phyloP scores from a whole-genome alignment of 768 basidiomycete genomes.

The Russula olivacea region DNA sequence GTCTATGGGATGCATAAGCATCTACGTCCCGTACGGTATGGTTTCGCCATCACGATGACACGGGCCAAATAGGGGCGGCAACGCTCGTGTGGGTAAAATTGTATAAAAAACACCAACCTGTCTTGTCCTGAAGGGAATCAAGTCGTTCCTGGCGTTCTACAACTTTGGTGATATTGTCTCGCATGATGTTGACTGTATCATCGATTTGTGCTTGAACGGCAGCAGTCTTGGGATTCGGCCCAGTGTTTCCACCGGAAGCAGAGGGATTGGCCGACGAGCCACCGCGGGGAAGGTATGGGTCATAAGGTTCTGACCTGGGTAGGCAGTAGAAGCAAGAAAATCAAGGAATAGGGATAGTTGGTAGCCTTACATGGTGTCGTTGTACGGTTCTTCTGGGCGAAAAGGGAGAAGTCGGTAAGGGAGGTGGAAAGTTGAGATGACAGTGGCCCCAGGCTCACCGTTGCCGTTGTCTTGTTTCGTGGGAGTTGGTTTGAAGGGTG shows the following conservation, averaged over 20 bases:
- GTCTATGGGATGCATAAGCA: conserved; percentile 44
- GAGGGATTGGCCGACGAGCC: conserved; percentile 53
- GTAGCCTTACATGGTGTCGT: conserved; percentile 21
- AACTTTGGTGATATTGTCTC: conserved; percentile 94
- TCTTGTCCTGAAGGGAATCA: conserved; percentile 96
- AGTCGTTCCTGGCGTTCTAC: conserved; percentile 92
- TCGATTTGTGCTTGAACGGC: conserved; percentile 97
- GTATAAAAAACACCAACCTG: conserved; percentile 56
- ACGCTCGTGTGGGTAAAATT: not conserved
- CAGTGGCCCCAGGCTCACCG: conserved; percentile 20
- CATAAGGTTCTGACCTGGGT: conserved; percentile 93
- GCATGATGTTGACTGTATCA: conserved; percentile 95
- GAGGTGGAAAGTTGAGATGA: not conserved
- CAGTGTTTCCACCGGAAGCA: conserved; percentile 36
- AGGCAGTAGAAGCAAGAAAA: conserved; percentile 18
- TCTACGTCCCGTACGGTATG: not conserved
- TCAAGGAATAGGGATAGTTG: conserved; percentile 2
- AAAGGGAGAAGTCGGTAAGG: not conserved
- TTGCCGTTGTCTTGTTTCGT: conserved; percentile 11
- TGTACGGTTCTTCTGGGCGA: conserved; percentile 14
- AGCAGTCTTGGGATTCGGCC: conserved; percentile 79
- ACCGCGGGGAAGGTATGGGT: conserved; percentile 92
- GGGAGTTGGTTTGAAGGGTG: conserved; percentile 7
- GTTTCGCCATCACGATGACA: not conserved
- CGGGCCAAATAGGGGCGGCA: not conserved